A percentile compares a stretch with the other conserved stretches of the same genome.
Conservation (phyloP, 2,329 filamentous ascomycete genomes). For the Penicillium brevicompactum region DNA sequence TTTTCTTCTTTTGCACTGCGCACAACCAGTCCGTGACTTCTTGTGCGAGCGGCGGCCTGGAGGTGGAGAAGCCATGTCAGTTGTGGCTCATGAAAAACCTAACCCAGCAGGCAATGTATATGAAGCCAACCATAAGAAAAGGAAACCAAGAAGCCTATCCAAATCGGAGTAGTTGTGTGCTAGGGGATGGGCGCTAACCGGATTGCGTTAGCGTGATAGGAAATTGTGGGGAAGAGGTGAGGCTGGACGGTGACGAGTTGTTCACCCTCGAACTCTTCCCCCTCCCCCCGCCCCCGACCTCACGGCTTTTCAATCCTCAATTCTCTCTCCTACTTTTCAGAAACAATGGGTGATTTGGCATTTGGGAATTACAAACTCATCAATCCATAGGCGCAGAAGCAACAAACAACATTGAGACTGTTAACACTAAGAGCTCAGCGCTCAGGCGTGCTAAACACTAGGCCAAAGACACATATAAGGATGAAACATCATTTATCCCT, state of each 20-base stretch:
- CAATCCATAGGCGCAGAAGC: too few species aligned
- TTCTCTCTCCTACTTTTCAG: too few species aligned
- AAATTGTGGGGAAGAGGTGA: neutral
- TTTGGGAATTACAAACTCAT: too few species aligned
- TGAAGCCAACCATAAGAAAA: neutral
- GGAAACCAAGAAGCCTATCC: neutral
- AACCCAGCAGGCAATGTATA: neutral
- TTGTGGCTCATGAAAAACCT: neutral
- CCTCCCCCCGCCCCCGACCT: too few species aligned
- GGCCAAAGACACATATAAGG: too few species aligned
- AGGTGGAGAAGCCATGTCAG: slow-evolving; percentile 4
- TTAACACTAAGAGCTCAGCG: too few species aligned
- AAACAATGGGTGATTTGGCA: too few species aligned
- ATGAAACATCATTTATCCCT: too few species aligned
- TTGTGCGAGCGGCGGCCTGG: slow-evolving; percentile 25
- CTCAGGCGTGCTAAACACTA: too few species aligned
- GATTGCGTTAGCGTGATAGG: neutral
- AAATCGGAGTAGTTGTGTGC: neutral
- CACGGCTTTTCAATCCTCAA: too few species aligned
- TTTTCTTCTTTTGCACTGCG: slow-evolving; percentile 30
- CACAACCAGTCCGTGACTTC: slow-evolving; percentile 31
- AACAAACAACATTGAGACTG: too few species aligned
- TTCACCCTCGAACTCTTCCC: too few species aligned
- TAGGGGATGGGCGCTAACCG: neutral
- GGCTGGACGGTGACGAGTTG: neutral